Evolutionary conservation across 805 yeast genomes (phyloP).

Genomic region (Sugiyamaella mastotermitis): DNA sequence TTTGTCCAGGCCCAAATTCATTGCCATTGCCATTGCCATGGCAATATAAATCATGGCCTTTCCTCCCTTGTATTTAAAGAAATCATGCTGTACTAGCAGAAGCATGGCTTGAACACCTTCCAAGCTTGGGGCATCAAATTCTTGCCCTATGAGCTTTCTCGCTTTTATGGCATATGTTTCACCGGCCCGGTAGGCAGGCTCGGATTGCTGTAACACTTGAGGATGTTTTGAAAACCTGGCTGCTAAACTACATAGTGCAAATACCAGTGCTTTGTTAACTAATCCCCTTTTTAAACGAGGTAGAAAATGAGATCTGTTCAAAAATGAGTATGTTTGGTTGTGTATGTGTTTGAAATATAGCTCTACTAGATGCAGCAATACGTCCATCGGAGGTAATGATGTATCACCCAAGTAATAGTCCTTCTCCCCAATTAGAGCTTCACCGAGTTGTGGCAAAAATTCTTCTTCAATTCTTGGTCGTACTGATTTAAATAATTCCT

Average conservation of each 20-base stretch:
- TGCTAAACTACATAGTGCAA: slow-evolving; percentile 31
- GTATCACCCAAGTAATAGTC: background rate
- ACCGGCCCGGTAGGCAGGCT: slow-evolving; percentile 13
- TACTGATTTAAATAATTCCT: too few species aligned
- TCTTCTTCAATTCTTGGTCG: background rate
- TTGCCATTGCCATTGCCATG: slow-evolving; percentile 31
- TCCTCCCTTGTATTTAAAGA: slow-evolving; percentile 29
- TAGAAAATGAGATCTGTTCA: slow-evolving; percentile 30
- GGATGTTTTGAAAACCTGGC: slow-evolving; percentile 33
- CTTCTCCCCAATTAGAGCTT: too few species aligned
- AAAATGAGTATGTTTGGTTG: slow-evolving; percentile 31
- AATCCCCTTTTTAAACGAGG: slow-evolving; percentile 23
- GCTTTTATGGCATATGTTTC: slow-evolving; percentile 18
- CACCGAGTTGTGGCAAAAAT: background rate
- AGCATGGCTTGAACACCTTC: slow-evolving; percentile 32
- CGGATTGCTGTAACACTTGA: slow-evolving; percentile 14
- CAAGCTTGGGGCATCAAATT: slow-evolving; percentile 25
- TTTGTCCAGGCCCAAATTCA: slow-evolving; percentile 26
- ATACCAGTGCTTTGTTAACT: slow-evolving; percentile 26
- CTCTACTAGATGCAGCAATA: slow-evolving; percentile 29
- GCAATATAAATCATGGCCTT: slow-evolving; percentile 32
- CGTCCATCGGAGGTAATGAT: slow-evolving; percentile 16
- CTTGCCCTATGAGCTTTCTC: slow-evolving; percentile 13
- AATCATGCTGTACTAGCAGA: slow-evolving; percentile 31
- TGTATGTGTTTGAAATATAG: slow-evolving; percentile 30